Percentiles rank a stretch among this genome's conserved stretches.
These are phyloP conservation scores for Arctostaphylos glauca DNA, from an alignment of 148 eudicot genomes.

Conservation along the genomic window DNA sequence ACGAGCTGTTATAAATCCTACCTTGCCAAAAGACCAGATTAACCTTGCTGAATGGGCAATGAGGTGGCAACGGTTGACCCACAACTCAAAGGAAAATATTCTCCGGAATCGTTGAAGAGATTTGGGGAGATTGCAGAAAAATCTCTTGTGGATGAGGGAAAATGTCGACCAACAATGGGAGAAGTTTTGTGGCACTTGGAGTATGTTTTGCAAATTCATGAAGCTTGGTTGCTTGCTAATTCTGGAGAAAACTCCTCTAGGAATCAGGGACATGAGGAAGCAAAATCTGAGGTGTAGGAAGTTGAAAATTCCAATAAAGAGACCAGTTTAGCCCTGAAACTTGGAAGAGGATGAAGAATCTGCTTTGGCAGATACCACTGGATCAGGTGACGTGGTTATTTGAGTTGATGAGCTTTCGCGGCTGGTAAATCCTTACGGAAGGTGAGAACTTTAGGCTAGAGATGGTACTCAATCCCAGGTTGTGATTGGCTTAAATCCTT, in stretches of 20 bases:
- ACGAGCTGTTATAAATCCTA: slow-evolving; percentile 26
- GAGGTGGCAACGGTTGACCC: slow-evolving; percentile 24
- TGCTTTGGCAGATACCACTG: not conserved
- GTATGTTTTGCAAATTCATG: slow-evolving; percentile 19
- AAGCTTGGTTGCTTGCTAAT: slow-evolving; percentile 16
- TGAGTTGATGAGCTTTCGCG: slow-evolving; percentile 9
- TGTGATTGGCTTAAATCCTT: slow-evolving; percentile 11
- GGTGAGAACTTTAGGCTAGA: not conserved
- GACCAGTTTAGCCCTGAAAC: not conserved
- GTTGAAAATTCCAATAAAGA: not conserved
- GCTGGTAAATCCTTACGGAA: no score
- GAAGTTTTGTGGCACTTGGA: slow-evolving; percentile 28
- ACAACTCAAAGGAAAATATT: slow-evolving; percentile 14
- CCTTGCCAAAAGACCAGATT: slow-evolving; percentile 22
- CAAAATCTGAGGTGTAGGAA: slow-evolving; percentile 6
- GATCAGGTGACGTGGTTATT: slow-evolving; percentile 3
- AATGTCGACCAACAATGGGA: slow-evolving; percentile 23
- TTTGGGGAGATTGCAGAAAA: slow-evolving; percentile 21
- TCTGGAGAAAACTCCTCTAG: not conserved
- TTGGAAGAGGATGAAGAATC: not conserved
- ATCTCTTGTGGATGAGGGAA: slow-evolving; percentile 26
- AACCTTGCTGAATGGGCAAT: slow-evolving; percentile 28
- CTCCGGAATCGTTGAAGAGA: slow-evolving; percentile 13
- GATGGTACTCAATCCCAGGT: not conserved
- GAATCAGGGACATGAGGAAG: not conserved